These are phyloP conservation scores for Colletotrichum limetticola DNA, from an alignment of 2,329 filamentous ascomycete genomes.

Conservation along the genomic window DNA sequence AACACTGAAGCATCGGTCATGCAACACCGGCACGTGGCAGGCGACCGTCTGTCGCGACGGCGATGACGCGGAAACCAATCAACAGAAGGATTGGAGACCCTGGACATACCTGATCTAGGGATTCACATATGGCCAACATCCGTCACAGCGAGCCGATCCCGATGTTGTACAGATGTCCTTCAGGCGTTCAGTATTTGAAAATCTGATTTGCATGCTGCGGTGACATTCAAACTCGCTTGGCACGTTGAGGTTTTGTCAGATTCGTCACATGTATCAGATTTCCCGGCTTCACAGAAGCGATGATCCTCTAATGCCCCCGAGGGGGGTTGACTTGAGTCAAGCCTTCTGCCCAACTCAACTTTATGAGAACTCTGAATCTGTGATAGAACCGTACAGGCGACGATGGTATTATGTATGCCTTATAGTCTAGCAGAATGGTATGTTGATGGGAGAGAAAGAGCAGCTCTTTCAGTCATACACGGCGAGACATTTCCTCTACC, in stretches of 20 bases:
- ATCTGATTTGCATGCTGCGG: neutral
- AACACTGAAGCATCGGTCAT: neutral
- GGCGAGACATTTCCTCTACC: neutral
- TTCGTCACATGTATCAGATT: constrained; percentile 8
- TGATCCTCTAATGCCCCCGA: neutral
- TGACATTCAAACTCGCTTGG: neutral
- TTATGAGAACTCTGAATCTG: neutral
- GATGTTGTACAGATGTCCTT: too few relatives aligned
- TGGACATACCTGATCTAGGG: neutral
- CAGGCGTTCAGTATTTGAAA: neutral
- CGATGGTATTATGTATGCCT: neutral
- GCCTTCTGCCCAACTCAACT: neutral
- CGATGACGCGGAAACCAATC: neutral
- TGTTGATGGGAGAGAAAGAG: neutral
- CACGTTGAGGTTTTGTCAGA: neutral
- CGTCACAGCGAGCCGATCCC: too few relatives aligned
- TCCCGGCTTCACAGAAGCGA: neutral
- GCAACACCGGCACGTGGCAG: neutral
- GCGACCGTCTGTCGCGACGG: neutral
- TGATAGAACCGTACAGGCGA: neutral
- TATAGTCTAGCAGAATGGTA: neutral
- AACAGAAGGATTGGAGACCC: neutral
- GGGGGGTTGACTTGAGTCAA: neutral
- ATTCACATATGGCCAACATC: too few relatives aligned
- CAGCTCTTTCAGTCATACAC: neutral